These are phyloP conservation scores for Cadophora luteo-olivacea DNA, from an alignment of 2,329 filamentous ascomycete species.

Conservation along the genomic window DNA sequence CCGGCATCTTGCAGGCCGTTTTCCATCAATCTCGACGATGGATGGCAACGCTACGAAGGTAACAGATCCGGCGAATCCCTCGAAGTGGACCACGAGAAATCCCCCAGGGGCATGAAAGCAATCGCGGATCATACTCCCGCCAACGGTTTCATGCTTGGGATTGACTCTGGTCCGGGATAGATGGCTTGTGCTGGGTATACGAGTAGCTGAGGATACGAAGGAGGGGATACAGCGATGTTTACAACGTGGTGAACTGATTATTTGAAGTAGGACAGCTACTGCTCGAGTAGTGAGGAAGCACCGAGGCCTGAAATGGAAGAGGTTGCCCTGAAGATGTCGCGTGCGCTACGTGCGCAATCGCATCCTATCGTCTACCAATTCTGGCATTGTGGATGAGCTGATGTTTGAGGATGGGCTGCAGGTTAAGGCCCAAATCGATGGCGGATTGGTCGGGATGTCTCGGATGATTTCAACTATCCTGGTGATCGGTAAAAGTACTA, in stretches of 20 bases:
- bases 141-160: constrained; percentile 66
- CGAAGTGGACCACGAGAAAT: constrained; percentile 54
- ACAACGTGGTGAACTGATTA: constrained; percentile 66
- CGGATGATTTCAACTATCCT: constrained; percentile 40
- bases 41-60: constrained; percentile 57
- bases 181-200: constrained; percentile 42
- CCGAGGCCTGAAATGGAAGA: constrained; percentile 42
- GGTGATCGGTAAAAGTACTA: constrained; percentile 36
- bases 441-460: constrained; percentile 54
- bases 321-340: constrained; percentile 52
- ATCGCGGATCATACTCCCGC: constrained; percentile 60
- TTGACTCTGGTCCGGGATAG: constrained; percentile 63
- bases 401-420: constrained; percentile 52
- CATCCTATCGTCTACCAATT: constrained; percentile 57
- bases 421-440: constrained; percentile 53
- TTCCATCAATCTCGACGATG: constrained; percentile 65
- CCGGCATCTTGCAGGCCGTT: no score
- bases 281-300: constrained; percentile 54
- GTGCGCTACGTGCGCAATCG: constrained; percentile 52
- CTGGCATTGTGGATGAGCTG: constrained; percentile 55
- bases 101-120: constrained; percentile 63
- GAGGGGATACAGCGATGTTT: constrained; percentile 62
- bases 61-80: constrained; percentile 43
- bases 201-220: constrained; percentile 62
- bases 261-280: constrained; percentile 66